Evolutionary conservation across 805 yeast genomes (phyloP).

Genomic region (Candida andamanensis): DNA sequence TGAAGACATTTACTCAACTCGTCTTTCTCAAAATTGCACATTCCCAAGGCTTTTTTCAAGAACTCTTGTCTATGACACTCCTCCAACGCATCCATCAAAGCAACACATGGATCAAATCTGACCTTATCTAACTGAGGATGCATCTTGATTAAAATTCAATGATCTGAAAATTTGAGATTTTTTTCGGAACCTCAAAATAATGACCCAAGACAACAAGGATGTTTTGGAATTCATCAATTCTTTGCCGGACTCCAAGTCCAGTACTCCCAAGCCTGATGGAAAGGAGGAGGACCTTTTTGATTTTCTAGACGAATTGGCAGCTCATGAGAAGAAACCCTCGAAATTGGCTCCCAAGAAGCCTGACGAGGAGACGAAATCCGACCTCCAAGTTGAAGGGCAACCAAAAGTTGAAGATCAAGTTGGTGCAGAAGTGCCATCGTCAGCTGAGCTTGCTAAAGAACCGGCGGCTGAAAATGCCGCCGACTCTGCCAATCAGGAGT

Average conservation of each 20-base stretch:
- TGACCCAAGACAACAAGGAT: conserved; percentile 42
- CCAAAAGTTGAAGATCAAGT: not conserved
- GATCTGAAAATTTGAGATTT: not conserved
- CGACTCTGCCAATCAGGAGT: conserved; percentile 3
- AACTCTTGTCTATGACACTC: conserved; percentile 77
- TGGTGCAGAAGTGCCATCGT: not conserved
- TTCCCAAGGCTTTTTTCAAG: conserved; percentile 67
- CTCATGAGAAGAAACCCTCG: conserved; percentile 42
- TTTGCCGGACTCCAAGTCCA: conserved; percentile 55
- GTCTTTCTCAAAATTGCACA: conserved; percentile 79
- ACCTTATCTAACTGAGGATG: conserved; percentile 43
- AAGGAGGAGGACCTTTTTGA: conserved; percentile 52
- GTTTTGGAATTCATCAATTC: conserved; percentile 78
- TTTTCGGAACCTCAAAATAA: conserved; percentile 5
- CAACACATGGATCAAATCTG: conserved; percentile 57
- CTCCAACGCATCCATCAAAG: conserved; percentile 80
- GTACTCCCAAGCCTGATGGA: conserved; percentile 27
- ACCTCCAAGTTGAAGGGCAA: not conserved
- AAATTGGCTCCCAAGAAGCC: conserved; percentile 31
- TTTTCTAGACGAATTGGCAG: conserved; percentile 66
- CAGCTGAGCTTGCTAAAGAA: conserved; percentile 1
- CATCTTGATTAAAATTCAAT: conserved; percentile 17
- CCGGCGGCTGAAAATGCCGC: not conserved
- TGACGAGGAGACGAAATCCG: conserved; percentile 10
- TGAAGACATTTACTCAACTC: conserved; percentile 77